Conservation (phyloP, 345 rosid species). For the Salix brachista region DNA sequence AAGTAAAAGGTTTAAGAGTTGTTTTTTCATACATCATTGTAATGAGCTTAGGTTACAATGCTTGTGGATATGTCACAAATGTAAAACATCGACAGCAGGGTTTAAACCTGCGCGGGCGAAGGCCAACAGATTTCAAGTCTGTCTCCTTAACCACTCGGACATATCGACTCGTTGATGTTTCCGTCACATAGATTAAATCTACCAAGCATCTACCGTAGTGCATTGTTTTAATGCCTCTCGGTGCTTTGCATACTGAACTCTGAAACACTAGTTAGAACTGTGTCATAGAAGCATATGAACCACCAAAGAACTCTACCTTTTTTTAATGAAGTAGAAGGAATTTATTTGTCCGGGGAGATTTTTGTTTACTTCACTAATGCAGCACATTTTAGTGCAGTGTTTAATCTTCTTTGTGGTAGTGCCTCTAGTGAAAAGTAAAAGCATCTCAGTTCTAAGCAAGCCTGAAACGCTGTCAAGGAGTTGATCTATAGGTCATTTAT, state of each 20-base stretch:
- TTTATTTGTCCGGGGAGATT: too few relatives aligned
- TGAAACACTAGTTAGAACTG: background rate
- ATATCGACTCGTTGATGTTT: slow-evolving; percentile 24
- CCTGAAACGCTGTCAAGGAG: background rate
- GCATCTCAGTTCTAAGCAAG: background rate
- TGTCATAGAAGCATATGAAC: background rate
- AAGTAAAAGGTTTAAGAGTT: too few relatives aligned
- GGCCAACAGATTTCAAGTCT: slow-evolving; percentile 99
- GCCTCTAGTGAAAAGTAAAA: background rate
- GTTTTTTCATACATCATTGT: too few relatives aligned
- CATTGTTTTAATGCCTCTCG: too few relatives aligned
- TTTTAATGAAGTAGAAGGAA: background rate
- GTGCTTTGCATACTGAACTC: too few relatives aligned
- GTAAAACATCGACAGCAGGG: slow-evolving; percentile 64
- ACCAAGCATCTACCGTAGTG: too few relatives aligned
- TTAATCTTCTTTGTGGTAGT: background rate
- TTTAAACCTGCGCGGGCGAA: slow-evolving; percentile 99
- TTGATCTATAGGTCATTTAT: background rate
- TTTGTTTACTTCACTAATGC: too few relatives aligned
- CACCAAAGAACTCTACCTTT: background rate
- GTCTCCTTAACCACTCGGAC: slow-evolving; percentile 99
- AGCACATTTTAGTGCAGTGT: background rate
- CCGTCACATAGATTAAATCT: too few relatives aligned
- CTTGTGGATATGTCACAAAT: too few relatives aligned
- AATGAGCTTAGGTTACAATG: too few relatives aligned